These are phyloP conservation scores for Candida maltosa DNA, from an alignment of 805 yeast genomes.

Conservation along the genomic window DNA sequence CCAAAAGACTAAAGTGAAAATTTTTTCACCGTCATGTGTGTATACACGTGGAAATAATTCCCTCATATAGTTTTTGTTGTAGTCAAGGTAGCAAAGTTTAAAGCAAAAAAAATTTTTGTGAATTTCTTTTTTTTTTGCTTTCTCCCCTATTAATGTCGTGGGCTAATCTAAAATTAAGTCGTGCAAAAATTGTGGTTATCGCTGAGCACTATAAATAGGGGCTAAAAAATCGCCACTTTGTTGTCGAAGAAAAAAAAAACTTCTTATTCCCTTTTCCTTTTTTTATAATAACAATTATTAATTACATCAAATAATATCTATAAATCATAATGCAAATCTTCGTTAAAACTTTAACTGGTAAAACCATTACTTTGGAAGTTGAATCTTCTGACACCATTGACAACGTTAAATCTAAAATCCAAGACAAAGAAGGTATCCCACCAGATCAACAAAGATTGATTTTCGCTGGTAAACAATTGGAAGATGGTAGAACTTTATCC, in stretches of 20 bases:
- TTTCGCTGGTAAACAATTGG: constrained; percentile 97
- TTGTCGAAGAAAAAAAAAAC: too few species aligned
- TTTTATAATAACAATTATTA: neutral
- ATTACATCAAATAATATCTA: constrained; percentile 3
- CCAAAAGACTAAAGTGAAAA: too few species aligned
- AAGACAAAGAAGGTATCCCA: constrained; percentile 97
- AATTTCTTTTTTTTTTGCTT: neutral
- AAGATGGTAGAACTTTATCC: constrained; percentile 92
- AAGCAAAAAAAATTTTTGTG: neutral
- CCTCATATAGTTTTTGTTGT: too few species aligned
- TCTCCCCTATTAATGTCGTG: neutral
- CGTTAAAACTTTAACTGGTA: constrained; percentile 59
- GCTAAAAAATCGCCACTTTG: constrained; percentile 7
- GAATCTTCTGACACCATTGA: constrained; percentile 97
- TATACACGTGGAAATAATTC: too few species aligned
- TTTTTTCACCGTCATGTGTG: too few species aligned
- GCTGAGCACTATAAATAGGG: too few species aligned
- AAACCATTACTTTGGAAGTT: constrained; percentile 84
- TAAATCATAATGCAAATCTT: constrained; percentile 46
- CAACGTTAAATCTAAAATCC: constrained; percentile 94
- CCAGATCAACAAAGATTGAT: constrained; percentile 97
- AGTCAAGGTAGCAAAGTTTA: too few species aligned
- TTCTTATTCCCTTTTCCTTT: neutral
- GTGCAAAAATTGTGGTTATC: neutral
- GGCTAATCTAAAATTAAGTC: too few species aligned